Evolutionary conservation across 2,329 filamentous ascomycete genomes (phyloP), one percentile per base, ranked within the genome.

Genomic region (Fonsecaea multimorphosa): DNA sequence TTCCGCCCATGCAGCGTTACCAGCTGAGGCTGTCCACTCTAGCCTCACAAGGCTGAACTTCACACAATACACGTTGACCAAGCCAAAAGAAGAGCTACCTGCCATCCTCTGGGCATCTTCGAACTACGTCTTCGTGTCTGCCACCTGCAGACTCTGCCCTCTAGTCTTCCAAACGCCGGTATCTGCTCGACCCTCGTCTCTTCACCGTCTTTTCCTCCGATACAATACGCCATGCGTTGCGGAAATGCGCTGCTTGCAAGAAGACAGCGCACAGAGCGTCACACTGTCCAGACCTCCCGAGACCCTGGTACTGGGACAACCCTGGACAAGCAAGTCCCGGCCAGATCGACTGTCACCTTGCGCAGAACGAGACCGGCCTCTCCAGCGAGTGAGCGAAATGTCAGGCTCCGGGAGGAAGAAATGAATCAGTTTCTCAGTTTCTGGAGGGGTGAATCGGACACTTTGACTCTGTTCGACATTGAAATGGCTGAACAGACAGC

Each of bases 401-500:
- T 49, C n/a, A 22, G 5, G 2, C 7, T 8, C 8, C 40, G n/a
- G n/a, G 29, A 44, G 16, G n/a, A 7, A 7, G n/a, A 44, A 51
- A 19, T 31, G 3, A 16, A 24, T 2, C 3, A 31, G 3, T 51
- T 51, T 22, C 24, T 51, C 16, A 11, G n/a, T n/a, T 60, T 60
- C 57, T 29, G 24, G 40, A 34, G 8, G 7, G 57, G 57, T 6
- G 24, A 34, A 11, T 14, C 24, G n/a, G 58, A 61, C 32, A 53
- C 53, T 22, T 27, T 63, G 5, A 63, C 53, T 9, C 53, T 63
- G 19, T n/a, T 24, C 8, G 27, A 51, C 16, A 53, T 58, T 9
- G 61, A 54, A 34, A 19, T 54, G 3, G 22, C 22, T n/a, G 51
- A 31, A 59, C 12, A 46, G n/a, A 31, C 24, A 5, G 6, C 27